A percentile compares a stretch with the other conserved stretches of the same genome.
phyloP scores from a whole-genome alignment of 306 rosid species.

The Quercus glauca region DNA sequence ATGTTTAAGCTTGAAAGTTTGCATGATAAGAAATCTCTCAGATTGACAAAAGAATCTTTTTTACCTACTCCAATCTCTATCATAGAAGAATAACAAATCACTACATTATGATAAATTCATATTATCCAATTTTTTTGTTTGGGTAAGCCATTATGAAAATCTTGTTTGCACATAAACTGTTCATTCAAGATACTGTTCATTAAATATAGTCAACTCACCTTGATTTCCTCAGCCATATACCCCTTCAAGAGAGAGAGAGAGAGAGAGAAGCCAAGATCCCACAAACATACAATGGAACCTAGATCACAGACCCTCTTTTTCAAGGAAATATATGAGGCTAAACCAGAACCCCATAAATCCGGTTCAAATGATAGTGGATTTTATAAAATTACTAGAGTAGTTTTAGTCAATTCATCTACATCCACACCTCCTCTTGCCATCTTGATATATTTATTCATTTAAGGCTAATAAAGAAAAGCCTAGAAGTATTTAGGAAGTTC shows the following conservation, averaged over 20 bases:
- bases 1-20: too few relatives aligned
- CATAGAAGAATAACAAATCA: too few relatives aligned
- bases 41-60: too few relatives aligned
- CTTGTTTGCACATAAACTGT: neutral
- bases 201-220: neutral
- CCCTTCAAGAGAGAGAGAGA: neutral
- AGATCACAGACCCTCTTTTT: neutral
- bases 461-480: neutral
- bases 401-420: neutral
- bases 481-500: neutral
- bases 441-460: neutral
- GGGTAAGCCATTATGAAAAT: neutral
- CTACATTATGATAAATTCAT: too few relatives aligned
- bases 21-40: too few relatives aligned
- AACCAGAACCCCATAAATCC: too few relatives aligned
- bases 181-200: neutral
- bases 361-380: too few relatives aligned
- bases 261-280: neutral
- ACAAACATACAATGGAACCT: neutral
- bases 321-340: neutral
- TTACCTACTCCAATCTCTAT: too few relatives aligned
- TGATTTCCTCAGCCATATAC: neutral
- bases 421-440: neutral
- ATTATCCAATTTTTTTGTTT: too few relatives aligned
- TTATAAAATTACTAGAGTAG: too few relatives aligned